These are phyloP conservation scores for Trametopsis cervina DNA, from an alignment of 768 basidiomycete species.

Conservation along the genomic window DNA sequence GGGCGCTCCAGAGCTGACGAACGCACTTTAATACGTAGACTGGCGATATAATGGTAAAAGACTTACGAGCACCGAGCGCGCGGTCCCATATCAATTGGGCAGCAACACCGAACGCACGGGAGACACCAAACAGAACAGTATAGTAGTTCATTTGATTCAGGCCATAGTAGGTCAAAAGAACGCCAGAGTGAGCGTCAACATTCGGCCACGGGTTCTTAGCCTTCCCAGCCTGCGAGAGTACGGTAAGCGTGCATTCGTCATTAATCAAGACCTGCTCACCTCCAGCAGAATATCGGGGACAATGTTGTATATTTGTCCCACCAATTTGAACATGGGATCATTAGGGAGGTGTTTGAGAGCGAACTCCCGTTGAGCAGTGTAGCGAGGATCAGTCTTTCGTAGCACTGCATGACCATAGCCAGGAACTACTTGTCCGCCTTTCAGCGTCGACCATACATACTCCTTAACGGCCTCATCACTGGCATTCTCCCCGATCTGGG, in stretches of 20 bases:
- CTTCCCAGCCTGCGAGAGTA: constrained; percentile 60
- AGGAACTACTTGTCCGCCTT: constrained; percentile 89
- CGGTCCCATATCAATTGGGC: constrained; percentile 92
- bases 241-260: background rate
- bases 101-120: constrained; percentile 87
- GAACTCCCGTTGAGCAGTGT: constrained; percentile 86
- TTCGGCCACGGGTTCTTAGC: constrained; percentile 96
- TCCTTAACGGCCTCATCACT: constrained; percentile 85
- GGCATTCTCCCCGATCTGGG: constrained; percentile 78
- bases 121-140: constrained; percentile 95
- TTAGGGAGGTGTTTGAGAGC: constrained; percentile 78
- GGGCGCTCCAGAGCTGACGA: constrained; percentile 74
- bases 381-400: constrained; percentile 89
- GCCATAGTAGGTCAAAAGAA: constrained; percentile 79
- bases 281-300: constrained; percentile 88
- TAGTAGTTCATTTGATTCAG: constrained; percentile 92
- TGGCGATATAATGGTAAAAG: background rate
- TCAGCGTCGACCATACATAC: constrained; percentile 93
- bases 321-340: constrained; percentile 91
- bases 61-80: constrained; percentile 84
- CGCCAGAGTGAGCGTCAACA: constrained; percentile 96
- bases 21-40: background rate
- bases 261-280: constrained; percentile 32
- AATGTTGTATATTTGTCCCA: constrained; percentile 80
- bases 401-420: constrained; percentile 87